Conservation (phyloP, 139 green algal species). For the Tetraselmis chui region DNA sequence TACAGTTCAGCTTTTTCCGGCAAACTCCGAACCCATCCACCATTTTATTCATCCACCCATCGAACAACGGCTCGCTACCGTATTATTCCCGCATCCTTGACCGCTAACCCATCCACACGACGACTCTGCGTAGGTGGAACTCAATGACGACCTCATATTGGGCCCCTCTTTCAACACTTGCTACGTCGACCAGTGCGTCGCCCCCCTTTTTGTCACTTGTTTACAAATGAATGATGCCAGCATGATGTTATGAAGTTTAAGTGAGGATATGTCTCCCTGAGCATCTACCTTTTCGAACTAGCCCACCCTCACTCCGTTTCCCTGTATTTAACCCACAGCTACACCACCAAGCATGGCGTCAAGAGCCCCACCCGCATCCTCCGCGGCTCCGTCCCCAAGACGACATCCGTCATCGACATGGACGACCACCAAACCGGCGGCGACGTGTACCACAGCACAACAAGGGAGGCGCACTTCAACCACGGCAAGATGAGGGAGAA, state of each 20-base stretch:
- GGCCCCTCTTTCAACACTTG: not conserved
- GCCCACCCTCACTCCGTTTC: not conserved
- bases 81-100: not conserved
- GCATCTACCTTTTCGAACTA: no score
- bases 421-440: not conserved
- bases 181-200: not conserved
- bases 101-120: not conserved
- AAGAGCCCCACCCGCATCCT: not conserved
- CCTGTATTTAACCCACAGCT: not conserved
- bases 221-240: no score
- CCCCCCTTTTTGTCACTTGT: not conserved
- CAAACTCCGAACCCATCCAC: no score
- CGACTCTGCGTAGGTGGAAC: no score
- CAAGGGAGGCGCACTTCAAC: not conserved
- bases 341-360: not conserved
- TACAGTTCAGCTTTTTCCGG: no score
- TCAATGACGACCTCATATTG: not conserved
- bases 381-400: not conserved
- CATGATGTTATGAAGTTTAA: no score
- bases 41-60: no score
- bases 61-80: no score
- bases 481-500: not conserved
- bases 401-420: not conserved
- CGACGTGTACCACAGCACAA: not conserved
- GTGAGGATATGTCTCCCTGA: no score